Evolutionary conservation across 441 rosid genomes (phyloP), one percentile per base, ranked within the genome.

Genomic region (Omphalea diandra): DNA sequence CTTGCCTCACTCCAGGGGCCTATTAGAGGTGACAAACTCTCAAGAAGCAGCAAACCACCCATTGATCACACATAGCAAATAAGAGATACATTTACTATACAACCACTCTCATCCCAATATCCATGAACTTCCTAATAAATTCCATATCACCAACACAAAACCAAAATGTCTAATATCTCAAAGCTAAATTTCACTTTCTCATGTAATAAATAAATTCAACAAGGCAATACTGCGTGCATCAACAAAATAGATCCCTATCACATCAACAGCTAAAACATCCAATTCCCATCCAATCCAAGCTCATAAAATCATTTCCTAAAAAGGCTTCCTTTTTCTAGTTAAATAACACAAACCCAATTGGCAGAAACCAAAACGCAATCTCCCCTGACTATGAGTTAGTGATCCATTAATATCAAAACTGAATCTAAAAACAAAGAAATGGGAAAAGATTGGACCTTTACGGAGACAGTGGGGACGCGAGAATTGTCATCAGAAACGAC

Each of bases 401-500:
- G 54, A 68, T 68, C 63, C 35, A 50, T 1, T 10, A 52, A 32
- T 40, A 57, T 27, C 4, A 49, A 8, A 67, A 41, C 7, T 26
- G 29, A 63, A 49, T 38, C 18, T n/a, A n/a, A n/a, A 56, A 47
- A 10, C 0, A n/a, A 40, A 32, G 2, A 26, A 27, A 31, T 0
- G 26, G 27, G 4, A 53, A 29, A 38, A 32, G 10, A 44, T 6
- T 26, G 29, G 46, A 88, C 98, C 93, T 92, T 92, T 81, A 82
- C 82, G 58, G 93, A 84, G 69, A 90, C 80, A 78, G 85, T 50
- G 69, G 98, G 94, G 65, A 76, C 41, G 65, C 67, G 69, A n/a
- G 86, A 57, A 62, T 84, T 87, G 27, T 90, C 89, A 1, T 90
- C 87, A 54, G 92, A 68, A 73, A 93, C 87, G 76, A 90, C 95